A percentile compares a stretch with the other conserved stretches of the same genome.
phyloP scores from a whole-genome alignment of 805 yeast species.

The Pichia pseudocactophila region DNA sequence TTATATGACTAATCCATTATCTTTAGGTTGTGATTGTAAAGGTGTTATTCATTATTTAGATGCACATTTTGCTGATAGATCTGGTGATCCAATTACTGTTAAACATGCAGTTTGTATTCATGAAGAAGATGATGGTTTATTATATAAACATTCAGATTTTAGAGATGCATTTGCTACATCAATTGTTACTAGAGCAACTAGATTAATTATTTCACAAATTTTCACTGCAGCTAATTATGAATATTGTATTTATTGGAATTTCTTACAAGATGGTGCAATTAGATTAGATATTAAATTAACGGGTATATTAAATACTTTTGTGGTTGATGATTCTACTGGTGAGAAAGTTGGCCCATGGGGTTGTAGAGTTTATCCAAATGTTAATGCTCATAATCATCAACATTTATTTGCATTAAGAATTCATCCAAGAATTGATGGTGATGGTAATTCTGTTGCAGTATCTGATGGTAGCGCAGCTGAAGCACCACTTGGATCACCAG shows the following conservation, averaged over 20 bases:
- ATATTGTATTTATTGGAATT: conserved; percentile 76
- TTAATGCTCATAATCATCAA: conserved; percentile 82
- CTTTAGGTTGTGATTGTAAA: conserved; percentile 78
- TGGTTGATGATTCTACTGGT: conserved; percentile 50
- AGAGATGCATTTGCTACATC: conserved; percentile 72
- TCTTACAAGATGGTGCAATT: conserved; percentile 78
- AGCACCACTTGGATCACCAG: conserved; percentile 52
- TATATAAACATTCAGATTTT: conserved; percentile 77
- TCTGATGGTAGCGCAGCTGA: conserved; percentile 57
- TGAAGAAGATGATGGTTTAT: conserved; percentile 76
- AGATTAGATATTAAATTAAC: conserved; percentile 72
- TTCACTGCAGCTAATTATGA: conserved; percentile 85
- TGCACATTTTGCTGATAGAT: conserved; percentile 61
- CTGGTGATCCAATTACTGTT: conserved; percentile 61
- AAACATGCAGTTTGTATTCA: conserved; percentile 78
- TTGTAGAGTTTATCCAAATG: conserved; percentile 69
- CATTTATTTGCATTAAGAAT: conserved; percentile 71
- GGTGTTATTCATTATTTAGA: conserved; percentile 79
- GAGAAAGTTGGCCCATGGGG: conserved; percentile 74
- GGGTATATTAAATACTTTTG: conserved; percentile 72
- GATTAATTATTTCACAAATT: conserved; percentile 66
- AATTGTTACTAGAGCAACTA: conserved; percentile 67
- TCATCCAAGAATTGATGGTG: conserved; percentile 78
- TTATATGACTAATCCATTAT: conserved; percentile 69
- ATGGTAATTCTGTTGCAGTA: conserved; percentile 62